Evolutionary conservation across 495 filamentous ascomycete genomes (phyloP), one percentile per base, ranked within the genome.

Genomic region (Lasiosphaeriaceae sp.): DNA sequence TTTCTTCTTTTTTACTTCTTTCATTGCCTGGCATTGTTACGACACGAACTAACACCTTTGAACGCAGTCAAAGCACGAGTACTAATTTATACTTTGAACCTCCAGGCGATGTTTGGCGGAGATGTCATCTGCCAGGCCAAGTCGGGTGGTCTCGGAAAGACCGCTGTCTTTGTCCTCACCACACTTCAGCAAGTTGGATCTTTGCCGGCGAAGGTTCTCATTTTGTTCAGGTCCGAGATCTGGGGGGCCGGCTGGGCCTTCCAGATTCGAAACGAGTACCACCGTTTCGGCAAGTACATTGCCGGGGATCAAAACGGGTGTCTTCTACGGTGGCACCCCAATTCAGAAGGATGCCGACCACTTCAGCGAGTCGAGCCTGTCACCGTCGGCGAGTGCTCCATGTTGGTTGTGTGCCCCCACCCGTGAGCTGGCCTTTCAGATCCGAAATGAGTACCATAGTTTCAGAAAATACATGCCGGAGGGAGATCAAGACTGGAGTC

Each of bases 391-490:
- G 26, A 31, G 26, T 31, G 26, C 26, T 31, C 26, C 4, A 4
- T 31, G 26, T 31, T 31, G 26, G 26, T 31, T 31, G 26, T 31
- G 9, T 31, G 26, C 26, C 81, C 94, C 97, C 78, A 99, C 94
- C 48, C 92, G 94, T 71, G 94, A 99, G 74, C 74, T 99, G 63
- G 94, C 94, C 17, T 97, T 96, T 77, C 94, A 99, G 84, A 99
- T 99, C 73, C 94, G 95, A 78, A 97, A 97, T 77, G 94, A 99
- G 74, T 99, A 97, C 74, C 90, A 90, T 60, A 90, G 94, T 49
- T 99, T 99, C 88, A 93, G 89, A 81, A 97, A 97, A 79, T 99
- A 96, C 74, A 89, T 99, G 76, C 94, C 94, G 20, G 88, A 97
- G 55, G n/a, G n/a, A n/a, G n/a, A 90, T 99, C 70, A 96, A 96